Evolutionary conservation across 257 asterid genomes (phyloP).

Genomic region (Penstemon newberryi): DNA sequence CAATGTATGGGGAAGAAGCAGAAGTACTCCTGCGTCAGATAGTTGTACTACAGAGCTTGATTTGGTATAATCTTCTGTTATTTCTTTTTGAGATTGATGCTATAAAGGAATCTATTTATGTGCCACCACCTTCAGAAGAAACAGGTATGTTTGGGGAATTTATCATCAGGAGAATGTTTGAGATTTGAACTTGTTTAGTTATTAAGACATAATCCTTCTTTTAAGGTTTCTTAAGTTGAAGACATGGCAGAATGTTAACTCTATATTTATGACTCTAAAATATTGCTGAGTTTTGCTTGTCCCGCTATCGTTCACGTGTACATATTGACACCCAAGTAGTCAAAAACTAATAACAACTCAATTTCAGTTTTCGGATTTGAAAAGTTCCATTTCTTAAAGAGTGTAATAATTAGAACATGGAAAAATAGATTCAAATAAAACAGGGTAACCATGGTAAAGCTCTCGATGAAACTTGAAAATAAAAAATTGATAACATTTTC

Average conservation of each 20-base stretch:
- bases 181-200: constrained; percentile 11
- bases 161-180: constrained; percentile 19
- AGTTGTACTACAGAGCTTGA: constrained; percentile 75
- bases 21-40: constrained; percentile 59
- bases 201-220: constrained; percentile 23
- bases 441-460: background rate
- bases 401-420: background rate
- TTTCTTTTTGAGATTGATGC: constrained; percentile 76
- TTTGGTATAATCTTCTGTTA: constrained; percentile 83
- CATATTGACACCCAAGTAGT: constrained; percentile 9
- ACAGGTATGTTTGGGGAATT: constrained; percentile 44
- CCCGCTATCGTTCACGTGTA: background rate
- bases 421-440: background rate
- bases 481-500: no score
- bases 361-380: constrained; percentile 10
- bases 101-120: constrained; percentile 39
- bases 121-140: constrained; percentile 39
- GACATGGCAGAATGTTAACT: constrained; percentile 2
- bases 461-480: no score
- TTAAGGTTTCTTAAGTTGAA: constrained; percentile 27
- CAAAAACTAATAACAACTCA: constrained; percentile 1
- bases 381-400: constrained; percentile 7
- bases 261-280: constrained; percentile 14
- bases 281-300: constrained; percentile 21
- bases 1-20: constrained; percentile 79